These are phyloP conservation scores for Cantharellus anzutake DNA, from an alignment of 768 basidiomycete genomes.

Conservation along the genomic window DNA sequence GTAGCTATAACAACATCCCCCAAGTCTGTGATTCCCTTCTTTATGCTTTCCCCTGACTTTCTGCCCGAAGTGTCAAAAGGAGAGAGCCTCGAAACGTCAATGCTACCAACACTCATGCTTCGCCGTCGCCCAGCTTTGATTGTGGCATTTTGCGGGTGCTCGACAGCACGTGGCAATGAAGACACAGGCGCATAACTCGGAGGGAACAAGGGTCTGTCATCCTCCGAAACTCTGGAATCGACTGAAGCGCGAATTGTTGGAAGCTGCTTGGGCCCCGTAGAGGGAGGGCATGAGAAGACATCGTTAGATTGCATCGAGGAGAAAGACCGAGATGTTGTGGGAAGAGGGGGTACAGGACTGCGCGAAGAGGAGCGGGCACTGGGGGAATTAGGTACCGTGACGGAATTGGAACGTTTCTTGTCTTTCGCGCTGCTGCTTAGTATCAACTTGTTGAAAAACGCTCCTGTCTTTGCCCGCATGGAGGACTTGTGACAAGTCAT, in stretches of 20 bases:
- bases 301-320: background rate
- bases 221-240: slow-evolving; percentile 1
- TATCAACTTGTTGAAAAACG: slow-evolving; percentile 62
- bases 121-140: slow-evolving; percentile 27
- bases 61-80: slow-evolving; percentile 1
- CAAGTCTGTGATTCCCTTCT: slow-evolving; percentile 17
- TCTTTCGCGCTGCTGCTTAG: slow-evolving; percentile 43
- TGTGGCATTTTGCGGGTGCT: background rate
- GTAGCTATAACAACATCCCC: slow-evolving; percentile 22
- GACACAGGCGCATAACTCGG: background rate
- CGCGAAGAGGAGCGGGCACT: background rate
- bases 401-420: slow-evolving; percentile 3
- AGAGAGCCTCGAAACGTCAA: slow-evolving; percentile 30
- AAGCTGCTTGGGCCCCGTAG: background rate
- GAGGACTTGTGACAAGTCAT: slow-evolving; percentile 27
- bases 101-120: slow-evolving; percentile 56
- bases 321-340: background rate
- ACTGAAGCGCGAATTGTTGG: background rate
- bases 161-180: background rate
- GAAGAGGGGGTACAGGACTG: background rate
- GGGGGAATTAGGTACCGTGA: background rate
- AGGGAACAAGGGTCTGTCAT: background rate
- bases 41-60: slow-evolving; percentile 15
- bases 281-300: background rate
- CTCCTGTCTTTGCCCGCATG: slow-evolving; percentile 60